Evolutionary conservation across 768 basidiomycete genomes (phyloP), one percentile per base, ranked within the genome.

Genomic region (Suillus placidus): DNA sequence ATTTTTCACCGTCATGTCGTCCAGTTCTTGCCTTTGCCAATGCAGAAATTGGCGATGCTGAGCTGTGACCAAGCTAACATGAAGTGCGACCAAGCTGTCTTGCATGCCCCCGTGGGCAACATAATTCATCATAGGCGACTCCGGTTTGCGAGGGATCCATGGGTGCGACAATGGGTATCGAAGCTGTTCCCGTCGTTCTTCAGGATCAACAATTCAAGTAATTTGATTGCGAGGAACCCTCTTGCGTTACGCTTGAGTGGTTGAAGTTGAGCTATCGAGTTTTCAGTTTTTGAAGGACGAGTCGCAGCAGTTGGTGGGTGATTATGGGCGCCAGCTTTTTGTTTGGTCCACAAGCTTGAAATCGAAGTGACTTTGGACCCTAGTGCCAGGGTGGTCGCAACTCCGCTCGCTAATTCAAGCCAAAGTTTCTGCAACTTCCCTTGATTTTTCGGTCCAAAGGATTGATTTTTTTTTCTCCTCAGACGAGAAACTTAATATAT

Each of bases 1-100:
- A 68, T 75, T 73, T 74, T 74, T 68, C 70, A 71, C 75, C 75
- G 74, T 65, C n/a, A 60, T 64, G 61, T 47, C 60, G 40, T 60
- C 35, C 52, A 2, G n/a, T 18, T 42, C 30, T 35, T 26, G 61
- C 16, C 32, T 14, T 45, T 61, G 71, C 45, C 69, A 64, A 55
- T 5, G 20, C 12, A 71, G 65, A 30, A 30, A 51, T 58, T 40
- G 13, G 18, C 64, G 61, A 68, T 51, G 66, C n/a, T 64, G 38
- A 58, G 61, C 61, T 10, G 37, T 35, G 52, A 58, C 32, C 54
- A 57, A 52, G 38, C 14, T 52, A 60, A 40, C 40, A 1, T 60
- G 32, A 60, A 56, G 45, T 62, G 26, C 23, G 12, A 23, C 20
- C 52, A 34, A 54, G 49, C 49, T n/a, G 51, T 56, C 32, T 52